Evolutionary conservation across 2,329 filamentous ascomycete species (phyloP).

Genomic region (Diaporthe nobilis): DNA sequence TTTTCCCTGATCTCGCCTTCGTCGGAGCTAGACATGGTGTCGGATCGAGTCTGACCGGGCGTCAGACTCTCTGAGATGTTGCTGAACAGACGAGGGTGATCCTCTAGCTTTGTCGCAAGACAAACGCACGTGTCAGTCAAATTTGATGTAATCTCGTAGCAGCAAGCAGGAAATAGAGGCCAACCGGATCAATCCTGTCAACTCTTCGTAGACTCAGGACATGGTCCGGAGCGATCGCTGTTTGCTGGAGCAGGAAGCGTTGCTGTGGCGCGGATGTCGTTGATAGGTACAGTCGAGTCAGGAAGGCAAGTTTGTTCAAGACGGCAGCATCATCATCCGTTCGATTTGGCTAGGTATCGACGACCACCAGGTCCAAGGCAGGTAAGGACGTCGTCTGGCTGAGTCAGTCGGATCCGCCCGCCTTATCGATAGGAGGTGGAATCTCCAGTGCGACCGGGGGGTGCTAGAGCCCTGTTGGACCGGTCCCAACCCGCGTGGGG

Average conservation of each 20-base stretch:
- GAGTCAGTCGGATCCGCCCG: slow-evolving; percentile 12
- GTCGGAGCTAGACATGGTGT: slow-evolving; percentile 71
- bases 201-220: slow-evolving; percentile 45
- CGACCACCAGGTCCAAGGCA: neutral
- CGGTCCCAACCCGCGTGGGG: slow-evolving; percentile 5
- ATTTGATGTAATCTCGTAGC: slow-evolving; percentile 29
- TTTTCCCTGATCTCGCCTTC: slow-evolving; percentile 90
- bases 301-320: neutral
- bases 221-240: slow-evolving; percentile 41
- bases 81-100: slow-evolving; percentile 35
- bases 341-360: neutral
- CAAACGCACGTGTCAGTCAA: slow-evolving; percentile 43
- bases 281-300: neutral
- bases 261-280: neutral
- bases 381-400: slow-evolving; percentile 25
- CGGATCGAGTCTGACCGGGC: slow-evolving; percentile 19
- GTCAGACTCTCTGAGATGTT: slow-evolving; percentile 10
- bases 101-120: slow-evolving; percentile 39
- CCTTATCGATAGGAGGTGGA: slow-evolving; percentile 30
- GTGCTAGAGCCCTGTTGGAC: neutral
- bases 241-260: slow-evolving; percentile 11
- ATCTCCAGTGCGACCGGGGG: neutral
- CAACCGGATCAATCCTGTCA: slow-evolving; percentile 51
- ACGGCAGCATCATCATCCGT: slow-evolving; percentile 2
- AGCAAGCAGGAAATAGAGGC: slow-evolving; percentile 45